Percentiles rank a stretch among this genome's conserved stretches.
Conservation (phyloP, 2,329 filamentous ascomycete genomes). For the Diaporthe sp. region DNA sequence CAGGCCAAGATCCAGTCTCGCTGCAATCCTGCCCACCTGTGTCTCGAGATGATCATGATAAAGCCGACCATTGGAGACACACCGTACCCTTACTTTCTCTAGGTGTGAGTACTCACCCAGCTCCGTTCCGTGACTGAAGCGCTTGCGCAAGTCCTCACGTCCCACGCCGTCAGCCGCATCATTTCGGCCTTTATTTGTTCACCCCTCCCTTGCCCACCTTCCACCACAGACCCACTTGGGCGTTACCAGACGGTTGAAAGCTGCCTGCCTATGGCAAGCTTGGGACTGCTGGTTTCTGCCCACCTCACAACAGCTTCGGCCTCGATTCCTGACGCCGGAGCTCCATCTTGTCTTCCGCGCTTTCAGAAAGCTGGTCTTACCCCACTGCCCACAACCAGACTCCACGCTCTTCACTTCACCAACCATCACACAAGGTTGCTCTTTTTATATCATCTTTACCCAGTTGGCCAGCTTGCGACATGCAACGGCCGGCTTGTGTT, state of each 20-base stretch:
- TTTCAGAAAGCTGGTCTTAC: slow-evolving; percentile 6
- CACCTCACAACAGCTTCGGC: slow-evolving; percentile 1
- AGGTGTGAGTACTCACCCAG: slow-evolving; percentile 19
- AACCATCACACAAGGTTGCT: not conserved
- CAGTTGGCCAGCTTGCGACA: not conserved
- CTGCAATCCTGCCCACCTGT: slow-evolving; percentile 16
- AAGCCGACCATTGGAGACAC: slow-evolving; percentile 31
- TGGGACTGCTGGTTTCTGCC: slow-evolving; percentile 10
- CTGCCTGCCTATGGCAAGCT: slow-evolving; percentile 9
- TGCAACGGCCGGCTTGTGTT: not conserved
- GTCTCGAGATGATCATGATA: slow-evolving; percentile 38
- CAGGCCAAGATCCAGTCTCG: slow-evolving; percentile 30
- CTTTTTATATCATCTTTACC: not conserved
- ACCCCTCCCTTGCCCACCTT: slow-evolving; percentile 36
- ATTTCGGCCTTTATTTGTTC: not conserved
- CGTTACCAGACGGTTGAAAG: slow-evolving; percentile 8
- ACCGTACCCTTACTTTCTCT: slow-evolving; percentile 25
- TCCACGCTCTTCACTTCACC: slow-evolving; percentile 5
- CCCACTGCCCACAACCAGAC: slow-evolving; percentile 2
- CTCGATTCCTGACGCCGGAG: not conserved
- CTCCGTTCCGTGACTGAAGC: not conserved
- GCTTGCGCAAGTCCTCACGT: not conserved
- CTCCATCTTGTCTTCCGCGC: slow-evolving; percentile 8
- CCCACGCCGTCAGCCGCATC: not conserved
- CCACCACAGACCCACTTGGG: slow-evolving; percentile 32